A percentile compares a stretch with the other conserved stretches of the same genome.
Conservation (phyloP, 768 basidiomycete genomes). For the Baorangia bicolor region DNA sequence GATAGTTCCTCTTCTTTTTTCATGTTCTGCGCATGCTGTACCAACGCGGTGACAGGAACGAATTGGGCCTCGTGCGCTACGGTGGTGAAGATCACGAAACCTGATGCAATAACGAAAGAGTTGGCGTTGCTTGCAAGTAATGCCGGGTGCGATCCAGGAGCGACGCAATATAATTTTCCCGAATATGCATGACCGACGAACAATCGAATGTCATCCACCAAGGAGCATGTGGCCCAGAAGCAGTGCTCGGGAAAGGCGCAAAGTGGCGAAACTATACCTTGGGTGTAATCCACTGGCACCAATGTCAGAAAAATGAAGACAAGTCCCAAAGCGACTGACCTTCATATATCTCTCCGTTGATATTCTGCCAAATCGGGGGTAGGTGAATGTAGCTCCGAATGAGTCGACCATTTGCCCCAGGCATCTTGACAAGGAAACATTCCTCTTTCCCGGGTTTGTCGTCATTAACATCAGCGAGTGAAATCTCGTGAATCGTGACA, state of each 20-base stretch:
- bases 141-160: conserved; percentile 26
- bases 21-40: conserved; percentile 17
- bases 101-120: conserved; percentile 71
- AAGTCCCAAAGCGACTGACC: conserved; percentile 31
- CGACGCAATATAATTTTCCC: conserved; percentile 62
- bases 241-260: conserved; percentile 62
- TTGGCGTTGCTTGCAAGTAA: conserved; percentile 55
- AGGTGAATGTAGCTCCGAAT: conserved; percentile 24
- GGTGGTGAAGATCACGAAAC: conserved; percentile 84
- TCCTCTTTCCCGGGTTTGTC: conserved; percentile 2
- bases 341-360: conserved; percentile 47
- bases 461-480: not conserved
- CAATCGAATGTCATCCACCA: conserved; percentile 24
- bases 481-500: conserved; percentile 29
- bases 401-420: conserved; percentile 48
- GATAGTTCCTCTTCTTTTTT: conserved; percentile 17
- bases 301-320: conserved; percentile 10
- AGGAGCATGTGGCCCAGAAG: conserved; percentile 38
- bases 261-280: conserved; percentile 22
- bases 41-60: conserved; percentile 40
- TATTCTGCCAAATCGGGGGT: conserved; percentile 42
- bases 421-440: conserved; percentile 25
- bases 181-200: conserved; percentile 65
- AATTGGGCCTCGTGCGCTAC: conserved; percentile 80
- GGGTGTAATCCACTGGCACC: conserved; percentile 15